Base-by-base conservation (phyloP, 2,329 filamentous ascomycete genomes). In the Gnomoniopsis sp. region DNA sequence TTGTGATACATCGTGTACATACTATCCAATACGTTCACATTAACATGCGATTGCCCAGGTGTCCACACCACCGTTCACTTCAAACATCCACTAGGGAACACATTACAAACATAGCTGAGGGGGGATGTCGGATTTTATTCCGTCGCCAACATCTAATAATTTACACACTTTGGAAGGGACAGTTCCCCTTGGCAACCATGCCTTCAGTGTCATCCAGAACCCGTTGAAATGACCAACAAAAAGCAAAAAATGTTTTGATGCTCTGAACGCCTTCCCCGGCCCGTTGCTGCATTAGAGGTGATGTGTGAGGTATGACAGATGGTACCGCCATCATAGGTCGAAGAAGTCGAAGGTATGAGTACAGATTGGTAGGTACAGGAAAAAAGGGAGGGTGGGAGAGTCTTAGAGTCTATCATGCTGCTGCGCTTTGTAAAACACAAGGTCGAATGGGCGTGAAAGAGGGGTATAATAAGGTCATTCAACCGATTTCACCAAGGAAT, bases 91-190 rank as follows among this genome's bases (percentile, higher is more conserved):
- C 17, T n/a, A 7, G 14, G 19, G 4, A 21, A 11, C 41, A 44
- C 8, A 19, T 17, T 19, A 44, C 19, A 17, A 62, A 59, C 52
- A 50, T 62, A 67, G 63, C 69, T 79, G 81, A 84, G 81, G 76
- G 80, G 81, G 78, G 82, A 84, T 78, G 74, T 79, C 73, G 73
- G 75, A 81, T 83, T 83, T 81, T 76, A 70, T 71, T 74, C 74
- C 71, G 69, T 75, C 71, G 44, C 54, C 51, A 60, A 57, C 55
- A 58, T 62, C 57, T 58, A 72, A 67, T 67, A 69, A 59, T 66
- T 70, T 72, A 71, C 75, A 78, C 73, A 77, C 75, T 75, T 73
- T 72, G 69, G 72, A 73, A 70, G 70, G 70, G 73, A 69, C 72
- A 68, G 68, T 70, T 71, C 74, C 70, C 70, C 72, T 68, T 69